These are phyloP conservation scores for Venturia pyrina DNA, from an alignment of 2,329 filamentous ascomycete genomes.

Conservation along the genomic window DNA sequence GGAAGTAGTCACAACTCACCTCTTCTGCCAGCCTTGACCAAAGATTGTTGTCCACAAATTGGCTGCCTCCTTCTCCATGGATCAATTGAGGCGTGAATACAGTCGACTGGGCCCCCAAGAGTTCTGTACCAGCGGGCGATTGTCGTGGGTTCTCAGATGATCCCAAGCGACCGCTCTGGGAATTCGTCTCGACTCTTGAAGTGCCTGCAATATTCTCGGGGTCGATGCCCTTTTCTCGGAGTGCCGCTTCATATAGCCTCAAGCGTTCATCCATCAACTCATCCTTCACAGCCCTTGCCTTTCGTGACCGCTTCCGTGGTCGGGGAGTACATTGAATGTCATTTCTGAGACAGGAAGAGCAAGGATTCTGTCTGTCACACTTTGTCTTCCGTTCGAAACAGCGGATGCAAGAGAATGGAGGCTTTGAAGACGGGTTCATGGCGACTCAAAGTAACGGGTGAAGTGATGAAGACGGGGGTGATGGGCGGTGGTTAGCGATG, in stretches of 20 bases:
- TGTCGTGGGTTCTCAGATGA: background rate
- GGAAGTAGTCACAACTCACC: background rate
- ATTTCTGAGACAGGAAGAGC: constrained; percentile 18
- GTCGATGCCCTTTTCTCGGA: background rate
- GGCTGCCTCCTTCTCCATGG: background rate
- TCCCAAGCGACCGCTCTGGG: background rate
- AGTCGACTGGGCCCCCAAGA: background rate
- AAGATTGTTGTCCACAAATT: constrained; percentile 1
- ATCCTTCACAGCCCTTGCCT: background rate
- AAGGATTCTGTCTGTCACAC: constrained; percentile 22
- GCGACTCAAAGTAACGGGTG: background rate
- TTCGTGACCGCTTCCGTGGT: background rate
- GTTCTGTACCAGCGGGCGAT: background rate
- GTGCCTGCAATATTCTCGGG: background rate
- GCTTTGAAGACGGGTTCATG: constrained; percentile 12
- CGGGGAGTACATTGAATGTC: constrained; percentile 12
- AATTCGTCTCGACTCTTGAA: background rate
- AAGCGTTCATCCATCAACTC: background rate
- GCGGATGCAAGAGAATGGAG: constrained; percentile 23
- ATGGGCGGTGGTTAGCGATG: background rate
- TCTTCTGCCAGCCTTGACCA: constrained; percentile 4
- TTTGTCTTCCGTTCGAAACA: constrained; percentile 23
- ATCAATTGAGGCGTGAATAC: background rate
- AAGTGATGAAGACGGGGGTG: background rate
- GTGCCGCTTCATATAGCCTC: background rate